phyloP scores from a whole-genome alignment of 1,284 basidiomycete genomes.

The Afroboletus lepidellus region DNA sequence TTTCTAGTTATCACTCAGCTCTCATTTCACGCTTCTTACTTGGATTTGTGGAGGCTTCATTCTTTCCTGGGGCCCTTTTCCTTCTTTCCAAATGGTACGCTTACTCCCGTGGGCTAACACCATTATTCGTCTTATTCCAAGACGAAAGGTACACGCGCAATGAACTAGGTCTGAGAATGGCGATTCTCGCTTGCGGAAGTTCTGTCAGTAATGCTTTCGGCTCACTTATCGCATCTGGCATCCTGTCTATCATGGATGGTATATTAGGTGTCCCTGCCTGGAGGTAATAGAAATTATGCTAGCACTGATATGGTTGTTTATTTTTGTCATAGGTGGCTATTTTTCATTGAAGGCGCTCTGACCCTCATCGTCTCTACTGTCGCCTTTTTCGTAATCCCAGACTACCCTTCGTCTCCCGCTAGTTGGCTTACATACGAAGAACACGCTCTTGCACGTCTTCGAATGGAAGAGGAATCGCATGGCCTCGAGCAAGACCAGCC shows the following conservation, averaged over 20 bases:
- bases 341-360: conserved; percentile 41
- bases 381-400: conserved; percentile 57
- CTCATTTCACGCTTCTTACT: not conserved
- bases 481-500: conserved; percentile 41
- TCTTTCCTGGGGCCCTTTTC: not conserved
- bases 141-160: not conserved
- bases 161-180: not conserved
- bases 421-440: conserved; percentile 48
- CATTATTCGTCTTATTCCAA: not conserved
- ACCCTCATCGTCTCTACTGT: conserved; percentile 47
- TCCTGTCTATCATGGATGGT: conserved; percentile 45
- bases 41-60: not conserved
- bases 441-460: conserved; percentile 50
- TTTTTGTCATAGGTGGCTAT: conserved; percentile 19
- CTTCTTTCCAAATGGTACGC: not conserved
- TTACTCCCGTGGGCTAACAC: not conserved
- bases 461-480: conserved; percentile 58
- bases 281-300: conserved; percentile 42
- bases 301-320: not conserved
- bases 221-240: not conserved
- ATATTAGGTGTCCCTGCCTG: conserved; percentile 70
- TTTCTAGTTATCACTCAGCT: not conserved
- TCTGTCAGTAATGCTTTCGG: not conserved
- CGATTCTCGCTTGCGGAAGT: not conserved
- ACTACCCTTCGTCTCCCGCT: conserved; percentile 50